A percentile compares a stretch with the other conserved stretches of the same genome.
Conservation (phyloP, 2,329 filamentous ascomycete genomes). For the Ciborinia camelliae region DNA sequence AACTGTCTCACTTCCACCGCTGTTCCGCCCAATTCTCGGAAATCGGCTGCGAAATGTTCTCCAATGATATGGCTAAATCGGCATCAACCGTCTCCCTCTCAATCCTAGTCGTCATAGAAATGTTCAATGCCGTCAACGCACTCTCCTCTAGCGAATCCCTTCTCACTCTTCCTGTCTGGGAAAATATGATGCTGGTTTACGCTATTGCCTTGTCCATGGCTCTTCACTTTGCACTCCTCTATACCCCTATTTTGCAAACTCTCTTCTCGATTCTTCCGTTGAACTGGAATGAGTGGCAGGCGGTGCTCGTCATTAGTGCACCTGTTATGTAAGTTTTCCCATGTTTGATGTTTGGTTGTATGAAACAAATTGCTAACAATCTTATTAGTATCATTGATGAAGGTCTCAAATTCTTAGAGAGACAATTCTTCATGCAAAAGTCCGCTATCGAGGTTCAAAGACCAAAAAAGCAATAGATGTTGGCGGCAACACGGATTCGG, state of each 20-base stretch:
- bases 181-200: slow-evolving; percentile 97
- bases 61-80: slow-evolving; percentile 78
- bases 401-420: slow-evolving; percentile 61
- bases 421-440: slow-evolving; percentile 46
- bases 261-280: slow-evolving; percentile 90
- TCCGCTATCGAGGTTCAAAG: slow-evolving; percentile 29
- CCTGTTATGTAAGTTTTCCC: slow-evolving; percentile 77
- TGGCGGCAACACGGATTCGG: background rate
- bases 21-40: slow-evolving; percentile 83
- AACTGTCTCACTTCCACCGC: slow-evolving; percentile 89
- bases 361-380: background rate
- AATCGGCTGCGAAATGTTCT: slow-evolving; percentile 90
- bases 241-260: slow-evolving; percentile 81
- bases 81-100: slow-evolving; percentile 92
- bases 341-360: slow-evolving; percentile 11
- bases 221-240: slow-evolving; percentile 90
- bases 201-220: slow-evolving; percentile 91
- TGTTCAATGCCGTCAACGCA: slow-evolving; percentile 99
- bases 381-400: slow-evolving; percentile 61
- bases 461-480: slow-evolving; percentile 36
- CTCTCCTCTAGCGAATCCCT: slow-evolving; percentile 93
- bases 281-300: slow-evolving; percentile 85
- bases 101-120: slow-evolving; percentile 93
- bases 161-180: slow-evolving; percentile 90
- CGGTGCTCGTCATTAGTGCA: slow-evolving; percentile 80